Evolutionary conservation across 495 filamentous ascomycete genomes (phyloP), one percentile per base, ranked within the genome.

Genomic region (Hypomontagnella monticulosa): DNA sequence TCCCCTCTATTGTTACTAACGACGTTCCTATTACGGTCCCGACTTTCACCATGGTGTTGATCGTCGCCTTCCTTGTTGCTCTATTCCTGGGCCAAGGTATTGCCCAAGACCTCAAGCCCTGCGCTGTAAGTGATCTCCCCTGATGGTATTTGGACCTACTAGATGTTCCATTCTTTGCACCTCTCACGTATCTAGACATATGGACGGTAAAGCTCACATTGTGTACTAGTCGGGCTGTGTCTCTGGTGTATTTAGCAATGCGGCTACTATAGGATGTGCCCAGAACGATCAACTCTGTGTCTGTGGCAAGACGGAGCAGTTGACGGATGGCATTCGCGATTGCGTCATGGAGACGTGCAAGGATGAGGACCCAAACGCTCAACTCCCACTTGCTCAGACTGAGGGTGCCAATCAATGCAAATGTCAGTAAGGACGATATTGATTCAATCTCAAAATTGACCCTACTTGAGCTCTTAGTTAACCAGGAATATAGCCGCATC

Each of bases 331-430:
- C 4, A 74, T 74, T 41, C 63, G 61, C 7, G 70, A 74, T 19
- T 74, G 72, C 48, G 61, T 70, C 16, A 55, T 51, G 33, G 36
- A 55, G n/a, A 64, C 57, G 1, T 74, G 72, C 19, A 49, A 40
- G 2, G 10, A n/a, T 18, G 72, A 58, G 1, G 50, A 40, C 4
- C 52, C 57, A 0, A 61, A 44, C 4, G 41, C 48, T 8, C 69
- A 72, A 42, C 64, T 70, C 9, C 64, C 70, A 0, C 51, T 74
- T 8, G 51, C 49, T 0, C 15, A 63, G 4, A 32, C 53, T 7
- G 78, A 74, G 50, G 67, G 59, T 12, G 40, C 46, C 15, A 37
- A 57, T 3, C 16, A 72, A 14, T 81, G 79, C 59, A 72, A 75
- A 52, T 61, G 79, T 80, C 58, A 75, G 78, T 68, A 40, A 55